A percentile compares a stretch with the other conserved stretches of the same genome.
These are phyloP conservation scores for Fusarium newnesense DNA, from an alignment of 2,329 filamentous ascomycete species.

Conservation along the genomic window DNA sequence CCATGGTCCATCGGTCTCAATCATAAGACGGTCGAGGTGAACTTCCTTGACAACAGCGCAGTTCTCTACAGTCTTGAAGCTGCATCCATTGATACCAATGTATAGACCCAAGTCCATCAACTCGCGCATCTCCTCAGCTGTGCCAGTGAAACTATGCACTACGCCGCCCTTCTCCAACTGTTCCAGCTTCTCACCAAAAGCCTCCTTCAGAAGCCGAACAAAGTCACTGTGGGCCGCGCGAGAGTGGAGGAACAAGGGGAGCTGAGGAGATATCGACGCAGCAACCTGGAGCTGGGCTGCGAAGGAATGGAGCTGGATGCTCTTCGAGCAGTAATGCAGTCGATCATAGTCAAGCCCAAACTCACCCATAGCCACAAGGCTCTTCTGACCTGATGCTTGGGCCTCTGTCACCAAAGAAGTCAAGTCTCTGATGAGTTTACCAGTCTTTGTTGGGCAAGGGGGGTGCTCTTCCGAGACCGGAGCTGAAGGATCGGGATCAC, in stretches of 20 bases:
- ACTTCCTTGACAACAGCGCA: slow-evolving; percentile 84
- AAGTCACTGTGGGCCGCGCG: slow-evolving; percentile 90
- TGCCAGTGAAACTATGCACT: slow-evolving; percentile 96
- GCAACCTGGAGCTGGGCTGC: slow-evolving; percentile 83
- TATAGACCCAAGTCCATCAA: slow-evolving; percentile 84
- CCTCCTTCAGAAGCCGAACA: slow-evolving; percentile 71
- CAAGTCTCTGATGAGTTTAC: slow-evolving; percentile 68
- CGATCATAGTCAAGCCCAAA: slow-evolving; percentile 97
- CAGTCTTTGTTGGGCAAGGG: slow-evolving; percentile 57
- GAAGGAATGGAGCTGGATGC: slow-evolving; percentile 86
- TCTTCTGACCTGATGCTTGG: slow-evolving; percentile 54
- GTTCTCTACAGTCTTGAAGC: slow-evolving; percentile 93
- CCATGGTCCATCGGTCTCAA: slow-evolving; percentile 98
- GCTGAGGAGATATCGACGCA: slow-evolving; percentile 71
- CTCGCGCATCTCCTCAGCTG: slow-evolving; percentile 82
- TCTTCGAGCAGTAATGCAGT: slow-evolving; percentile 81
- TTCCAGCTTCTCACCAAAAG: slow-evolving; percentile 68
- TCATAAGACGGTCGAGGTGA: slow-evolving; percentile 82
- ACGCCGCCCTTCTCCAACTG: slow-evolving; percentile 79
- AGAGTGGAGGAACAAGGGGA: slow-evolving; percentile 93
- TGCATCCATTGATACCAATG: slow-evolving; percentile 96
- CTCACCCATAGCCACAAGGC: slow-evolving; percentile 86
- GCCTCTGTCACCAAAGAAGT: slow-evolving; percentile 70
- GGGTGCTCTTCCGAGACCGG: slow-evolving; percentile 61
- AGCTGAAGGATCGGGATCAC: slow-evolving; percentile 62